phyloP scores from a whole-genome alignment of 768 basidiomycete species.

The Piloderma croceum region DNA sequence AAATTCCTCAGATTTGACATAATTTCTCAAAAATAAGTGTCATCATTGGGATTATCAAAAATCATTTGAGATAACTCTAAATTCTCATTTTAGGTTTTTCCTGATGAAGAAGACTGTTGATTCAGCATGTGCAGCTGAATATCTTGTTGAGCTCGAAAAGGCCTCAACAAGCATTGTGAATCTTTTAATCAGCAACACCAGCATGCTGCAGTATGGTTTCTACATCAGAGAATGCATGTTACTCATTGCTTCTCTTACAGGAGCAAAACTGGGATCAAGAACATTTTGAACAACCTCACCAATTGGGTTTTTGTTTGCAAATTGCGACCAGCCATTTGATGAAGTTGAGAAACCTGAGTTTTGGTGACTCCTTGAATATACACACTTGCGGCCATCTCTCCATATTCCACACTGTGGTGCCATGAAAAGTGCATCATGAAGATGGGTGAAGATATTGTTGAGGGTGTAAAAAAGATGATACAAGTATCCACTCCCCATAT shows the following conservation, averaged over 20 bases:
- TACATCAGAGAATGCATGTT: background rate
- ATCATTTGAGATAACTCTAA: no score
- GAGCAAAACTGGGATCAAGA: background rate
- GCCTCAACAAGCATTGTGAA: no score
- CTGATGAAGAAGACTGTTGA: no score
- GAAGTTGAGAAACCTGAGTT: background rate
- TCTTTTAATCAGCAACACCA: background rate
- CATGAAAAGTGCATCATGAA: background rate
- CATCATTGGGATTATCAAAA: no score
- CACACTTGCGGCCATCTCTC: background rate
- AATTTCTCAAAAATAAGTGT: no score
- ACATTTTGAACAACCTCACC: background rate
- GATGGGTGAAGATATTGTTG: background rate
- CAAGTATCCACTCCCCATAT: background rate
- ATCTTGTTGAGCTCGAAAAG: no score
- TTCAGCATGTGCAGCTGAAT: no score
- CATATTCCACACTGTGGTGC: background rate
- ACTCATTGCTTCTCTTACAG: background rate
- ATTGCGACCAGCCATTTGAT: background rate
- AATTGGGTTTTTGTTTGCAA: background rate
- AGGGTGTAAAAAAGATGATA: background rate
- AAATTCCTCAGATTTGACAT: no score
- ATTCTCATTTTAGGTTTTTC: no score
- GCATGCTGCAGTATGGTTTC: no score
- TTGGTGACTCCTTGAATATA: background rate